Evolutionary conservation across 2,329 filamentous ascomycete genomes (phyloP).

Genomic region (Cyphellophora attinorum): DNA sequence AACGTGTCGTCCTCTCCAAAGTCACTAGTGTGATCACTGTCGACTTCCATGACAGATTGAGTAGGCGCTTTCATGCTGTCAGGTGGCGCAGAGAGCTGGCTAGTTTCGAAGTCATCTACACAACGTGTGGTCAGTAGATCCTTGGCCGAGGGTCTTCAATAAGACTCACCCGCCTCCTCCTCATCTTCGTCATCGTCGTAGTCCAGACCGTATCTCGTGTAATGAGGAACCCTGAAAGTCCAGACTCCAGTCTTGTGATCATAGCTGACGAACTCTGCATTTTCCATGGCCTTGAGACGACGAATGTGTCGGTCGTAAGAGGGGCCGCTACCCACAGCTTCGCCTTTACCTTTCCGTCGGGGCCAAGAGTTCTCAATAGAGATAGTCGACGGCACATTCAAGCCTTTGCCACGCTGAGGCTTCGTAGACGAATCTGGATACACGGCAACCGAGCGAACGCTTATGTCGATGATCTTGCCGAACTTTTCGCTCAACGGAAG

Average conservation of each 20-base stretch:
- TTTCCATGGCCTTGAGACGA: constrained; percentile 65
- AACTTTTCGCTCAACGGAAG: constrained; percentile 67
- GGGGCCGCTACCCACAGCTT: constrained; percentile 51
- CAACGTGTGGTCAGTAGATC: too few species aligned
- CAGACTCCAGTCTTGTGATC: constrained; percentile 72
- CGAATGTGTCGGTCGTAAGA: constrained; percentile 73
- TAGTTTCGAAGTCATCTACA: constrained; percentile 37
- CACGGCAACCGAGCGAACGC: constrained; percentile 73
- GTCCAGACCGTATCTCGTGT: constrained; percentile 86
- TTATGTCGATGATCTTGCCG: constrained; percentile 65
- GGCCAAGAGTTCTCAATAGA: constrained; percentile 91
- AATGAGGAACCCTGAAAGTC: constrained; percentile 91
- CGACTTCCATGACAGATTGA: constrained; percentile 18
- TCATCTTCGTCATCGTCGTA: constrained; percentile 64
- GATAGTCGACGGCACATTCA: constrained; percentile 86
- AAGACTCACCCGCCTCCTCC: too few species aligned
- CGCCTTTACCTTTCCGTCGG: constrained; percentile 52
- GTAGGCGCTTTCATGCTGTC: constrained; percentile 27
- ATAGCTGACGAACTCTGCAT: constrained; percentile 77
- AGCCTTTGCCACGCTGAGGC: constrained; percentile 71
- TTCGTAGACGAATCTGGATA: constrained; percentile 70
- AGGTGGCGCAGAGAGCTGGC: constrained; percentile 40
- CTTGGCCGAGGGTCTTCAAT: too few species aligned
- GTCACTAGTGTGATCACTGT: constrained; percentile 19
- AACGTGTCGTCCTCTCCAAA: constrained; percentile 46